Percentiles rank a stretch among this genome's conserved stretches.
These are phyloP conservation scores for Anisogramma anomala DNA, from an alignment of 2,329 filamentous ascomycete species.

Conservation along the genomic window DNA sequence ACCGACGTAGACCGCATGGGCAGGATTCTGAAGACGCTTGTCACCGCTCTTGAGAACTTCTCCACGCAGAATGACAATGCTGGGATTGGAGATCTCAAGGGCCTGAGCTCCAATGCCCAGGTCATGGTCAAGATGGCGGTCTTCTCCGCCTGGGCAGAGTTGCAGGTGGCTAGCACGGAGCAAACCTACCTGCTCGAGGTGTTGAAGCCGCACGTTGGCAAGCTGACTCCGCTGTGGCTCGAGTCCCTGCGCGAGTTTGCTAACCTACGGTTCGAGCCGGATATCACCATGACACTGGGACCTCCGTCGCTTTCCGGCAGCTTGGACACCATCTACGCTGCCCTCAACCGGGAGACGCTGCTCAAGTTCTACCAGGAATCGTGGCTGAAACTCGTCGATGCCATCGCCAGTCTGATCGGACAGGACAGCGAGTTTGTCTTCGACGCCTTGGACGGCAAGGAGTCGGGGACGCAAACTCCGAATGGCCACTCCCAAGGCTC, in stretches of 20 bases:
- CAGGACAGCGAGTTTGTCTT: slow-evolving; percentile 98
- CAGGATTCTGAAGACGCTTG: slow-evolving; percentile 85
- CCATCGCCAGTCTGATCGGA: slow-evolving; percentile 92
- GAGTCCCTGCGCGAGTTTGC: slow-evolving; percentile 90
- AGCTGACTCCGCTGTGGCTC: slow-evolving; percentile 84
- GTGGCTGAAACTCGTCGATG: slow-evolving; percentile 93
- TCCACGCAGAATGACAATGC: slow-evolving; percentile 69
- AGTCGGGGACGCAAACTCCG: slow-evolving; percentile 34
- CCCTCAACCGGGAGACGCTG: slow-evolving; percentile 84
- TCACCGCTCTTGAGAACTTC: slow-evolving; percentile 85
- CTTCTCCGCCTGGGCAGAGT: slow-evolving; percentile 91
- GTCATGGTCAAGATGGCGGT: slow-evolving; percentile 98
- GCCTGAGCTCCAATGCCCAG: slow-evolving; percentile 86
- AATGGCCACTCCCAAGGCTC: slow-evolving; percentile 49
- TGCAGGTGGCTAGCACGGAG: slow-evolving; percentile 89
- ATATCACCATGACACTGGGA: slow-evolving; percentile 83
- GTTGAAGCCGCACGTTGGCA: slow-evolving; percentile 79
- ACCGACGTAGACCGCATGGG: slow-evolving; percentile 98
- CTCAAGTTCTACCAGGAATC: slow-evolving; percentile 94
- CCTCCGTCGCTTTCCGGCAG: slow-evolving; percentile 73
- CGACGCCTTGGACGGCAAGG: slow-evolving; percentile 84
- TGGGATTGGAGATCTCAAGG: slow-evolving; percentile 84
- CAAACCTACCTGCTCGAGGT: slow-evolving; percentile 84
- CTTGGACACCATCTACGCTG: slow-evolving; percentile 87
- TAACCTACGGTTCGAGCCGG: slow-evolving; percentile 79